Base-by-base conservation (phyloP, 306 rosid genomes). In the Alnus glutinosa region DNA sequence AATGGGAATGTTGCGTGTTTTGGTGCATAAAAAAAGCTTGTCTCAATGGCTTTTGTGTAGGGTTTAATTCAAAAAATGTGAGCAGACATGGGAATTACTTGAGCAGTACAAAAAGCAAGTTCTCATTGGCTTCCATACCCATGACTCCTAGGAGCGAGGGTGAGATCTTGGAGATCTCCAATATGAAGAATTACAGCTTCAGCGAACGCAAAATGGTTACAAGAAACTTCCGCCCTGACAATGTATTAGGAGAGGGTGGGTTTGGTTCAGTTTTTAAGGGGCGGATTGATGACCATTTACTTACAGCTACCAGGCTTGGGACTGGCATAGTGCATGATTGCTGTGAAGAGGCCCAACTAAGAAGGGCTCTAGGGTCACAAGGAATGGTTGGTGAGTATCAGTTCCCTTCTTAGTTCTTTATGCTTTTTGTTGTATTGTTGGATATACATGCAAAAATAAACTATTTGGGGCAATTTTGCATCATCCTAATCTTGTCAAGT, bases 261-360 rank as follows among this genome's bases (percentile, higher is more conserved):
- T 95, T 95, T 82, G 99, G 99, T 78, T 93, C 98, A 32, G 99
- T 95, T 77, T 95, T 88, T 76, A 95, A 95, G 77, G 99, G 97
- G 50, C 93, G 98, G 98, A 79, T 95, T 30, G 99, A 95, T 70
- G 98, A 90, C 84, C 79, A 90, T 39, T 78, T 94, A 1, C 84
- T 90, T 39, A 68, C 78, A 77, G 94, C 99, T 48, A 77, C 98
- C 76, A 95, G 85, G 83, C 92, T 96, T 2, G 98, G 99, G 72
- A 79, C 85, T 30, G 99, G 94, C 79, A 79, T 85, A n/a, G 88
- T 93, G 28, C 28, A 23, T 23, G 63, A 80, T 95, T 79, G 99
- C 99, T 5, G 98, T 95, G 55, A 95, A 95, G 93, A 91, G 87
- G 58, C 98, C 91, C 83, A 95, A 93, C 77, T 92, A 75, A 89